phyloP scores from a whole-genome alignment of 345 rosid genomes.

The Odontarrhena argentea region DNA sequence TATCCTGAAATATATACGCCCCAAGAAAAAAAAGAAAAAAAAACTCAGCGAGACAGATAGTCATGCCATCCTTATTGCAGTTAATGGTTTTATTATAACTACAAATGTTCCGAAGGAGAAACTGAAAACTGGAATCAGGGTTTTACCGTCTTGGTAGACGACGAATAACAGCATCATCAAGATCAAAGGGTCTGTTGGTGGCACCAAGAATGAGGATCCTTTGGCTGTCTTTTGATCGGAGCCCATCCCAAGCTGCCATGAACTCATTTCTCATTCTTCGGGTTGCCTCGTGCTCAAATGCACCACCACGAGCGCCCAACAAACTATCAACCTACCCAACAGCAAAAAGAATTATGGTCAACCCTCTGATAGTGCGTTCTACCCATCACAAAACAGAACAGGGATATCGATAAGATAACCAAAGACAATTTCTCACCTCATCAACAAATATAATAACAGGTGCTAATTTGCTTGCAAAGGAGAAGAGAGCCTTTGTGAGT shows the following conservation, averaged over 20 bases:
- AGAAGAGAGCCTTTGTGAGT: slow-evolving; percentile 93
- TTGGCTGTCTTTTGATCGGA: slow-evolving; percentile 93
- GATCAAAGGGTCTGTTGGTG: slow-evolving; percentile 98
- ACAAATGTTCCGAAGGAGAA: background rate
- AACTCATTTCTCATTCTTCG: slow-evolving; percentile 99
- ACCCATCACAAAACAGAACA: background rate
- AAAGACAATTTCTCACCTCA: slow-evolving; percentile 58
- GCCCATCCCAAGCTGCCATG: slow-evolving; percentile 99
- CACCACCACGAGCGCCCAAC: slow-evolving; percentile 97
- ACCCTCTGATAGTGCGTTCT: background rate
- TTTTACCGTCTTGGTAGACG: slow-evolving; percentile 92
- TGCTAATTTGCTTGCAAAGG: slow-evolving; percentile 89
- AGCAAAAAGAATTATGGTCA: background rate
- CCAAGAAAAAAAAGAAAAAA: slow-evolving; percentile 20
- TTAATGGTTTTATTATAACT: background rate
- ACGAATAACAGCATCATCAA: slow-evolving; percentile 97
- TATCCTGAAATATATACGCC: slow-evolving; percentile 55
- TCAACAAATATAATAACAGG: slow-evolving; percentile 97
- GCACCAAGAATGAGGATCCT: slow-evolving; percentile 97
- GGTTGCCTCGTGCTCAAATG: slow-evolving; percentile 94
- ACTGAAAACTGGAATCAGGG: background rate
- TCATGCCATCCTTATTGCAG: background rate
- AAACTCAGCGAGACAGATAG: slow-evolving; percentile 8
- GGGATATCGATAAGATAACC: slow-evolving; percentile 13
- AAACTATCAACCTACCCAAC: slow-evolving; percentile 81